Base-by-base conservation (phyloP, 306 rosid species). In the Dryas alaskensis region DNA sequence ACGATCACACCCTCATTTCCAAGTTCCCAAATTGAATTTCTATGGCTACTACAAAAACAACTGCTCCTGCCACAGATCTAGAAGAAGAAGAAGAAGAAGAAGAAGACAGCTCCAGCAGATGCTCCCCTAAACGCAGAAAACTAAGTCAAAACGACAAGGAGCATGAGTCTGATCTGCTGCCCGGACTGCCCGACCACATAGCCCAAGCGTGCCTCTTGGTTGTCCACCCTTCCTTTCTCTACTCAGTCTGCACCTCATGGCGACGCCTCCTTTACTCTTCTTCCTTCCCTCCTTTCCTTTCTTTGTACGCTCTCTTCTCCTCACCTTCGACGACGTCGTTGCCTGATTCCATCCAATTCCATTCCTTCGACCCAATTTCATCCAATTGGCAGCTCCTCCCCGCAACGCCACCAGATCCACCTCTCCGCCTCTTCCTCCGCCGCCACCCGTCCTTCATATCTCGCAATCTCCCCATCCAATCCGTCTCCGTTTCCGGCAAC, bases 361-460 rank as follows among this genome's bases (percentile, higher is more conserved):
- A 71, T 69, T 44, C 10, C 70, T 94, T 84, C 19, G 97, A 94
- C 39, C 97, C 98, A 0, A 69, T 91, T 67, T 85, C 96, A 0
- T 40, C 78, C 45, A 39, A 10, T 0, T 94, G 98, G 98, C 43
- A 7, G 0, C 44, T 7, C 6, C 92, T 91, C 45, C 93, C 97
- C 0, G 62, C 80, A 0, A 88, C 85, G 0, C 89, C 89, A 0
- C 80, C 81, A 0, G 71, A 81, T 13, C 89, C 97, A 0, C 84
- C 90, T 0, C 82, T 79, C 55, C 76, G 63, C n/a, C 79, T 88
- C 7, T 73, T 83, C 65, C 87, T 87, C 76, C 97, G 67, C 76
- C 97, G 67, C 64, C 97, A 91, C 79, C 98, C 97, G 0, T 88
- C 97, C 3, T 93, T 93, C 88, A 78, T 93, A 50, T 91, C 91